Percentiles rank a stretch among this genome's conserved stretches.
These are phyloP conservation scores for Myxozyma geophila DNA, from an alignment of 805 yeast species.

Conservation along the genomic window DNA sequence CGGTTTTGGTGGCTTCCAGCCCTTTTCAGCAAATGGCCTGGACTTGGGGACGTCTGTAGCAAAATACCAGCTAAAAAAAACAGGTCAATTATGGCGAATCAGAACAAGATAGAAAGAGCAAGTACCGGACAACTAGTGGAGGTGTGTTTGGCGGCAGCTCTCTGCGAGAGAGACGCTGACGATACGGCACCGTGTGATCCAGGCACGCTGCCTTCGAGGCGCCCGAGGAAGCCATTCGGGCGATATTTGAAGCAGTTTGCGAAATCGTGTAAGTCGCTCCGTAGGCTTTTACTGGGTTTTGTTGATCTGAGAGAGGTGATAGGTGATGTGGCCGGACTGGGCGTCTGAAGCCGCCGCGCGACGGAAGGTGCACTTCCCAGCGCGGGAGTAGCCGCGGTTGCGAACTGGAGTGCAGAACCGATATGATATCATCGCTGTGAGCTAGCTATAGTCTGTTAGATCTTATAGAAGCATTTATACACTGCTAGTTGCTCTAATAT, in stretches of 20 bases:
- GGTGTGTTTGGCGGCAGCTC: slow-evolving; percentile 35
- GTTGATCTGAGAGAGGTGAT: neutral
- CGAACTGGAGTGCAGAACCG: neutral
- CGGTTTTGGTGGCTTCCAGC: slow-evolving; percentile 54
- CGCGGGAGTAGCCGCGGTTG: too few relatives aligned
- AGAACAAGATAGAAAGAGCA: neutral
- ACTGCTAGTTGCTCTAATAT: too few relatives aligned
- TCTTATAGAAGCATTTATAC: too few relatives aligned
- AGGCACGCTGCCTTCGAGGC: slow-evolving; percentile 16
- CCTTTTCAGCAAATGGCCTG: slow-evolving; percentile 44
- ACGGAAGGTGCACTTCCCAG: too few relatives aligned
- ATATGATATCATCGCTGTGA: too few relatives aligned
- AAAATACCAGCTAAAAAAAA: slow-evolving; percentile 29
- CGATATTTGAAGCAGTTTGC: neutral
- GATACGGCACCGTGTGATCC: slow-evolving; percentile 32
- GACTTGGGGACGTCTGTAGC: slow-evolving; percentile 34
- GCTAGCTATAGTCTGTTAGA: too few relatives aligned
- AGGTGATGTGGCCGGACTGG: neutral
- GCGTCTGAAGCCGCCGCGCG: too few relatives aligned
- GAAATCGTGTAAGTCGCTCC: slow-evolving; percentile 2
- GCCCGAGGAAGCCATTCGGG: slow-evolving; percentile 17
- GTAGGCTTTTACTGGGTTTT: neutral
- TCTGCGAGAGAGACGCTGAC: slow-evolving; percentile 28
- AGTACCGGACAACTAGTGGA: slow-evolving; percentile 27
- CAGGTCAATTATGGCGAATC: neutral